These are phyloP conservation scores for Brassica carinata DNA, from an alignment of 345 rosid genomes.

Conservation along the genomic window DNA sequence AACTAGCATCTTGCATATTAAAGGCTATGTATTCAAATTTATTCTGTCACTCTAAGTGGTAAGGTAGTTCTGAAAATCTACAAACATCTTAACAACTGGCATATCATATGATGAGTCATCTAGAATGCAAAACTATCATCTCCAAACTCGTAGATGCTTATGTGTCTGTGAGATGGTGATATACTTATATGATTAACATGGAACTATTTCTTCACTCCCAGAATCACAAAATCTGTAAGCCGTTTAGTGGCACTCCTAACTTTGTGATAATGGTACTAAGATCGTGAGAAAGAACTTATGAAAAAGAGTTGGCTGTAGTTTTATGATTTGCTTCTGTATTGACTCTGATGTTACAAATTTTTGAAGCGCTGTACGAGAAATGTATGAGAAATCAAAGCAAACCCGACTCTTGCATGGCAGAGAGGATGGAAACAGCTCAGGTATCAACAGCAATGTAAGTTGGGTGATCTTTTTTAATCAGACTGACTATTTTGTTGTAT, in stretches of 20 bases:
- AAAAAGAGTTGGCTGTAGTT: conserved; percentile 14
- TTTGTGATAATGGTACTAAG: not conserved
- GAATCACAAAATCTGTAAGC: not conserved
- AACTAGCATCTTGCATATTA: not conserved
- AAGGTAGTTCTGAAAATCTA: conserved; percentile 6
- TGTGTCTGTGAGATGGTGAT: too few relatives aligned
- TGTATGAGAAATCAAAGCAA: conserved; percentile 94
- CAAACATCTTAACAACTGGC: conserved; percentile 10
- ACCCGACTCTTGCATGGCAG: conserved; percentile 61
- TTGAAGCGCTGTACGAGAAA: conserved; percentile 94
- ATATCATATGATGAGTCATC: conserved; percentile 9
- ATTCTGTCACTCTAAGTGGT: not conserved
- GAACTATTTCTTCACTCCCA: conserved; percentile 5
- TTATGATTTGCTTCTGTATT: conserved; percentile 20
- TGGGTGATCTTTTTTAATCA: conserved; percentile 3
- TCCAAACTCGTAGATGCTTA: not conserved
- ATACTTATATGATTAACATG: not conserved
- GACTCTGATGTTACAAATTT: conserved; percentile 30
- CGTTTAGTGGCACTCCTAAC: not conserved
- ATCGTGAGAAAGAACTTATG: not conserved
- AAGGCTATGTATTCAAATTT: not conserved
- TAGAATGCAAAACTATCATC: conserved; percentile 7
- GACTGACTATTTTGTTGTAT: not conserved
- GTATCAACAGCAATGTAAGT: conserved; percentile 66
- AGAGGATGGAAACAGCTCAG: conserved; percentile 55